Evolutionary conservation across 371 early-diverging fungal species (phyloP).

Genomic region (Mucor velutinosus): DNA sequence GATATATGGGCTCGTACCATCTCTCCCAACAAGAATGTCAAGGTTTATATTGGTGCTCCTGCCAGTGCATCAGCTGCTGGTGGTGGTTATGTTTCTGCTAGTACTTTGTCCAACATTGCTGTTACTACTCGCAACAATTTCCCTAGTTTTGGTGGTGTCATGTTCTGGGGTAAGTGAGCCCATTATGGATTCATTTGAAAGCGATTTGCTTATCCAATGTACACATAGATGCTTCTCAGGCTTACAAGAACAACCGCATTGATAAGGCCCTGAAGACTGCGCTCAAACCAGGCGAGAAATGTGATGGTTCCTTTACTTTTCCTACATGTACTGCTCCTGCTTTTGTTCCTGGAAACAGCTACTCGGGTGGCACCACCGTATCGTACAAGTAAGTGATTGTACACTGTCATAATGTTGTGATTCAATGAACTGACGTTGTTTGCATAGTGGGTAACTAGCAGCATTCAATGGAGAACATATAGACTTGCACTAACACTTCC

Average conservation of each 20-base stretch:
- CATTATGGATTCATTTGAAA: not conserved
- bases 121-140: slow-evolving; percentile 28
- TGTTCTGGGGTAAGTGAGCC: slow-evolving; percentile 59
- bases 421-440: not conserved
- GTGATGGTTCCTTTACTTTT: slow-evolving; percentile 23
- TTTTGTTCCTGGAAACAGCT: slow-evolving; percentile 33
- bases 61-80: slow-evolving; percentile 61
- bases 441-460: slow-evolving; percentile 27
- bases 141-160: slow-evolving; percentile 65
- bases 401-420: not conserved
- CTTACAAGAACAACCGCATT: slow-evolving; percentile 36
- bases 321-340: slow-evolving; percentile 44
- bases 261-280: slow-evolving; percentile 31
- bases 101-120: slow-evolving; percentile 30
- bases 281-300: slow-evolving; percentile 22
- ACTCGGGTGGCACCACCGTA: slow-evolving; percentile 47
- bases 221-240: slow-evolving; percentile 49
- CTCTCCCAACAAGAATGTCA: slow-evolving; percentile 60
- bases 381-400: slow-evolving; percentile 45
- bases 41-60: slow-evolving; percentile 65
- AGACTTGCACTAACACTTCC: not conserved
- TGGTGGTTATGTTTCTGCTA: slow-evolving; percentile 52
- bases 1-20: slow-evolving; percentile 65
- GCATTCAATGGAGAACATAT: not conserved
- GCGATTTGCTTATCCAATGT: not conserved